phyloP scores from a whole-genome alignment of 352 stramenopile genomes.

The Phytophthora pinifolia region DNA sequence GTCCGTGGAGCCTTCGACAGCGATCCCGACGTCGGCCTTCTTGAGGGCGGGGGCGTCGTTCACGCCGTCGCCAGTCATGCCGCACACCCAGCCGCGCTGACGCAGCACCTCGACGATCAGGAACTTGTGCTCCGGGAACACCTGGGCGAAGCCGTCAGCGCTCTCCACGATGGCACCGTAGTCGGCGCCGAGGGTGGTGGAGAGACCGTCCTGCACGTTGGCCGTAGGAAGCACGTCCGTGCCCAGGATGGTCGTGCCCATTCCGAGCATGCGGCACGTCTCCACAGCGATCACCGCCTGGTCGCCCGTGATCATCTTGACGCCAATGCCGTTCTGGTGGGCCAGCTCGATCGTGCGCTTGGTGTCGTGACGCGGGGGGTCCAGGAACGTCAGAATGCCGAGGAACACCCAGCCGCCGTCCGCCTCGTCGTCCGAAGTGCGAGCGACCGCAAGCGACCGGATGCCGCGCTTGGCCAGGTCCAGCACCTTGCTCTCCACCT shows the following conservation, averaged over 20 bases:
- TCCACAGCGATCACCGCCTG: conserved; percentile 93
- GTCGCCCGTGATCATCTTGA: conserved; percentile 98
- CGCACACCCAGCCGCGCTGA: conserved; percentile 70
- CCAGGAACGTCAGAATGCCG: conserved; percentile 95
- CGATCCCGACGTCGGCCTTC: conserved; percentile 75
- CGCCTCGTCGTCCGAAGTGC: conserved; percentile 72
- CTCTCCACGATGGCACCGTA: conserved; percentile 89
- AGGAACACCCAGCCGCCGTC: conserved; percentile 92
- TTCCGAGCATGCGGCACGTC: conserved; percentile 90
- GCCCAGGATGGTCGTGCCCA: conserved; percentile 87
- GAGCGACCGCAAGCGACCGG: conserved; percentile 86
- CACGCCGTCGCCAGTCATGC: conserved; percentile 80
- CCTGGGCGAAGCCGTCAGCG: conserved; percentile 93
- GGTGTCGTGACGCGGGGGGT: conserved; percentile 95
- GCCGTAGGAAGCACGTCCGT: conserved; percentile 70
- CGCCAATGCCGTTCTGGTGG: conserved; percentile 90
- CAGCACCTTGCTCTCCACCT: conserved; percentile 87
- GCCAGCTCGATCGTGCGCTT: conserved; percentile 92
- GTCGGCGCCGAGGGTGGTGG: conserved; percentile 44
- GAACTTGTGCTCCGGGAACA: conserved; percentile 93
- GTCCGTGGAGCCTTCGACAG: conserved; percentile 84
- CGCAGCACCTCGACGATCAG: conserved; percentile 88
- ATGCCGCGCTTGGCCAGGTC: conserved; percentile 89
- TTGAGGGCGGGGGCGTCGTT: conserved; percentile 72
- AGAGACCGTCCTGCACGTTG: conserved; percentile 67